phyloP scores from a whole-genome alignment of 2,329 filamentous ascomycete species.

The Mariannaea elegans region DNA sequence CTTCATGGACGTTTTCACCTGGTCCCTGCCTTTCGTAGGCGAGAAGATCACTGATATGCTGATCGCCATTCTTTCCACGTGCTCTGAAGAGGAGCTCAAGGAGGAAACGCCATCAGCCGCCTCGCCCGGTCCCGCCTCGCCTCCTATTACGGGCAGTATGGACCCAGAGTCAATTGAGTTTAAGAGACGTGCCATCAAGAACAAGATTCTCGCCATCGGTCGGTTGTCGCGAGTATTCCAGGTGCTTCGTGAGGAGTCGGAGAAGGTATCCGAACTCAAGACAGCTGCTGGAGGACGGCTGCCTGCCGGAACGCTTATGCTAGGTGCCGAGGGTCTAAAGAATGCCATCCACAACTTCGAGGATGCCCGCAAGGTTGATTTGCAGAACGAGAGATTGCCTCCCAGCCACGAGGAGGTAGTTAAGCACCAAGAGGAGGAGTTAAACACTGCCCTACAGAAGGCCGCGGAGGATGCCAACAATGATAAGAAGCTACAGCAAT shows the following conservation, averaged over 20 bases:
- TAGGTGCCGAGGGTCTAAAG: conserved; percentile 98
- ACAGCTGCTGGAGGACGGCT: conserved; percentile 92
- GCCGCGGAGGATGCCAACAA: conserved; percentile 91
- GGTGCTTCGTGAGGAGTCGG: conserved; percentile 95
- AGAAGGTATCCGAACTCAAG: conserved; percentile 97
- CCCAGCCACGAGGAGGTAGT: conserved; percentile 92
- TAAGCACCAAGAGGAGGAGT: conserved; percentile 82
- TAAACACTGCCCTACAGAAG: conserved; percentile 83
- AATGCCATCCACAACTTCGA: conserved; percentile 97
- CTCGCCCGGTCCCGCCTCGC: conserved; percentile 77
- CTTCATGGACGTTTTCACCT: conserved; percentile 99
- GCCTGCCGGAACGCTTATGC: conserved; percentile 95
- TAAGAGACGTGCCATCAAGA: conserved; percentile 97
- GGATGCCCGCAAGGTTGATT: conserved; percentile 93
- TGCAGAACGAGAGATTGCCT: conserved; percentile 95
- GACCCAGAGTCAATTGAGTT: conserved; percentile 91
- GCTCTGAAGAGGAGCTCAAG: conserved; percentile 98
- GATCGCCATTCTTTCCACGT: conserved; percentile 97
- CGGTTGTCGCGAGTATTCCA: conserved; percentile 98
- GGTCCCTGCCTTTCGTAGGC: conserved; percentile 97
- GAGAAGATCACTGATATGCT: conserved; percentile 99
- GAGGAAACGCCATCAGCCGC: conserved; percentile 80
- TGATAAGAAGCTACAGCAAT: conserved; percentile 83
- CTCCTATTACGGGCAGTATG: conserved; percentile 60
- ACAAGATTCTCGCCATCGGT: conserved; percentile 98